Conservation (phyloP, 2,329 filamentous ascomycete species). For the Xylaria sp. region DNA sequence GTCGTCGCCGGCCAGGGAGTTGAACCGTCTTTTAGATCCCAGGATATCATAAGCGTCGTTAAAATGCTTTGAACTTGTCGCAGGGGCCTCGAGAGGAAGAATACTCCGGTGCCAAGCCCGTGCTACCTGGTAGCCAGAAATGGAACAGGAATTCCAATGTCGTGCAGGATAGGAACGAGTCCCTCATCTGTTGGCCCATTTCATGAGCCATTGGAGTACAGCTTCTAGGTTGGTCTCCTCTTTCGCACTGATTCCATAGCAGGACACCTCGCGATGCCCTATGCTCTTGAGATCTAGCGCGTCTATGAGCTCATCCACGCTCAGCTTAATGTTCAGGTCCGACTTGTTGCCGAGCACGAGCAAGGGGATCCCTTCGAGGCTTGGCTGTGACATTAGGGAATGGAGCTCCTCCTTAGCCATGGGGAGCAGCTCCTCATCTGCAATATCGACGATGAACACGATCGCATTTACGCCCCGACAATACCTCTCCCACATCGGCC, state of each 20-base stretch:
- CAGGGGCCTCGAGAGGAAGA: conserved; percentile 21
- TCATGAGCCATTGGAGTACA: conserved; percentile 94
- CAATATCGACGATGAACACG: conserved; percentile 97
- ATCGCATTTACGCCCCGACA: conserved; percentile 97
- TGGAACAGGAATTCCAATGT: conserved; percentile 9
- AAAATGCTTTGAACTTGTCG: conserved; percentile 35
- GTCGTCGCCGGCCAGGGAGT: conserved; percentile 36
- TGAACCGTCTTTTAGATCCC: conserved; percentile 35
- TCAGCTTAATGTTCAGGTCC: conserved; percentile 86
- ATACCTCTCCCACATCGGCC: conserved; percentile 99
- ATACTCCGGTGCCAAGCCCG: conserved; percentile 6
- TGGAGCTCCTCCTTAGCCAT: conserved; percentile 92
- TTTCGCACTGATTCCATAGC: conserved; percentile 98
- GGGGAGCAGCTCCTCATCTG: conserved; percentile 78
- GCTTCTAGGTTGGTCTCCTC: conserved; percentile 98
- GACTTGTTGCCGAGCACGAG: conserved; percentile 97
- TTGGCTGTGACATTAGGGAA: conserved; percentile 79
- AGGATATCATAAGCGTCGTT: conserved; percentile 38
- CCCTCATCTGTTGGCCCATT: conserved; percentile 78
- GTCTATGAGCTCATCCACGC: conserved; percentile 94
- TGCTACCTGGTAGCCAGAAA: conserved; percentile 13
- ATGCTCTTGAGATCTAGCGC: conserved; percentile 87
- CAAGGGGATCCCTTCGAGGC: conserved; percentile 86
- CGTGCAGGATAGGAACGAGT: conserved; percentile 5
- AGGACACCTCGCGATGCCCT: conserved; percentile 91